Evolutionary conservation across 495 filamentous ascomycete genomes (phyloP), one percentile per base, ranked within the genome.

Genomic region (Aspergillus cristatus): DNA sequence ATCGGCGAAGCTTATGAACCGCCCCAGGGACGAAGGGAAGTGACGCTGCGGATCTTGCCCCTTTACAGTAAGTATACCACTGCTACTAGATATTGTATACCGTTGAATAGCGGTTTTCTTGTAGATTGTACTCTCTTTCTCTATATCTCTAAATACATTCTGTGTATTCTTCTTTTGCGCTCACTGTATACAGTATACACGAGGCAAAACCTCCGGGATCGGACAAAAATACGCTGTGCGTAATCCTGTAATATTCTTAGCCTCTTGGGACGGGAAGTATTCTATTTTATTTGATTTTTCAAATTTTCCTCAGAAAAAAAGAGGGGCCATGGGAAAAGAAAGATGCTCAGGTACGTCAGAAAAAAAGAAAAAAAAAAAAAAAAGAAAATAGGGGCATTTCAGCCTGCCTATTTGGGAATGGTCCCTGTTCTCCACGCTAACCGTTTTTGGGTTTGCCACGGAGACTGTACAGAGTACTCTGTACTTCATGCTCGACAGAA

Each of bases 1-100:
- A 84, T 84, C 79, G 79, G 76, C 80, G 76, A 70, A 72, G 72
- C 76, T 82, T 84, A 82, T 78, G 78, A 82, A 63, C 59, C 35
- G 34, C 34, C 41, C 36, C 43, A 53, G 53, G 49, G 46, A 56
- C 46, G 43, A 52, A 53, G 42, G 44, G 43, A 46, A 58, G 46
- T 57, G 57, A 60, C 60, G 63, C 62, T 63, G 67, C 65, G 67
- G 63, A 67, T 62, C 63, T 61, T 55, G 58, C 65, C 48, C 61
- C 56, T 53, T 58, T 55, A 52, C 54, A 55, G 62, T n/a, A n/a
- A n/a, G n/a, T n/a, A n/a, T n/a, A 52, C 55, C 54, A 54, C 61
- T 62, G 63, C 62, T 66, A 63, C 67, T 69, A 63, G 47, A 49
- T 57, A 42, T 44, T 54, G 43, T 50, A 44, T 46, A 39, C 50